phyloP scores from a whole-genome alignment of 2,329 filamentous ascomycete species.

The Trichophyton schoenleinii region DNA sequence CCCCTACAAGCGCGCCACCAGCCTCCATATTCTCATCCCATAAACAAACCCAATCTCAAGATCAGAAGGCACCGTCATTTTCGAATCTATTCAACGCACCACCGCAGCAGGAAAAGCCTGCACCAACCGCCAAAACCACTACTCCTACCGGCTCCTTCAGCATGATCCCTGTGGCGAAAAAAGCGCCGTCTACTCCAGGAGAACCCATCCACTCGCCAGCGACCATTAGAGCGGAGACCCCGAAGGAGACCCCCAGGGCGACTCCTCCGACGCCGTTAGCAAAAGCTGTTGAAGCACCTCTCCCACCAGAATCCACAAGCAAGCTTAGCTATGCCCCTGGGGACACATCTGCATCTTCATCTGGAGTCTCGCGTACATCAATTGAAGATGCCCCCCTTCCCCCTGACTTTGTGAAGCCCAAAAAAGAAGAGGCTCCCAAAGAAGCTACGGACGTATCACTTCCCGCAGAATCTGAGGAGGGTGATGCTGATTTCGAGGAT shows the following conservation, averaged over 20 bases:
- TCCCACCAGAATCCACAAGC: constrained; percentile 38
- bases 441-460: constrained; percentile 16
- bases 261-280: constrained; percentile 22
- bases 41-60: neutral
- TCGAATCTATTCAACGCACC: constrained; percentile 2
- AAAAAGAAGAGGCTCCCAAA: constrained; percentile 2
- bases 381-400: constrained; percentile 31
- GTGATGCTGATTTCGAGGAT: constrained; percentile 32
- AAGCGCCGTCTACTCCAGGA: constrained; percentile 20
- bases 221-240: constrained; percentile 24
- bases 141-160: constrained; percentile 4
- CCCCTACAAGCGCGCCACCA: constrained; percentile 5
- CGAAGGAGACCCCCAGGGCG: constrained; percentile 22
- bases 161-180: constrained; percentile 15
- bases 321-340: constrained; percentile 35
- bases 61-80: neutral
- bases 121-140: neutral
- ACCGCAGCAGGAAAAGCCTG: neutral
- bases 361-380: constrained; percentile 27
- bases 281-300: constrained; percentile 26
- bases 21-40: constrained; percentile 7
- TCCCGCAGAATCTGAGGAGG: constrained; percentile 24
- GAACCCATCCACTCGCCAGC: constrained; percentile 21
- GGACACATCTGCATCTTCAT: constrained; percentile 38
- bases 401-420: constrained; percentile 14